Base-by-base conservation (phyloP, 805 yeast genomes). In the Kluyveromyces siamensis region DNA sequence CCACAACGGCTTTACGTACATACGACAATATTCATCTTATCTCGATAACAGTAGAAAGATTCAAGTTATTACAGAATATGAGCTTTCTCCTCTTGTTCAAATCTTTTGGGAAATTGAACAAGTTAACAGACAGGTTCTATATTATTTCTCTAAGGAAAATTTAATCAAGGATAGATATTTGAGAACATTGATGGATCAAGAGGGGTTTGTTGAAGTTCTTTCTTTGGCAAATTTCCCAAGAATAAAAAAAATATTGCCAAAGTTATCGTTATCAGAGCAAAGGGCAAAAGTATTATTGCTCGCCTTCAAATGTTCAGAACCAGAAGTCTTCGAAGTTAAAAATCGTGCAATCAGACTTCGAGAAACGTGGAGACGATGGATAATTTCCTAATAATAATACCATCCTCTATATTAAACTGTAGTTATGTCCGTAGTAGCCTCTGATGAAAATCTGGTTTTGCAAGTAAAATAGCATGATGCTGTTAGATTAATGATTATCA, bases 261-360 rank as follows among this genome's bases (percentile, higher is more conserved):
- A 33, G 30, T 33, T 43, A 19, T 7, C 17, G 19, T 16, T 43
- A n/a, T 8, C 39, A 6, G 45, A 43, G 16, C 45, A 43, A 43
- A 33, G 39, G 14, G 36, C 45, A 7, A 43, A 43, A 33, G 45
- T 43, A 10, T 27, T 43, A 2, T n/a, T 25, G 10, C 35, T 33
- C 36, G 38, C 45, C 5, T 16, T 43, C 19, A 43, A 18, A 33
- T 19, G 18, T 14, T 43, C 45, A 2, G 45, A 18, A 17, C 46
- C 46, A 10, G 46, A 44, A 13, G n/a, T 44, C 8, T 44, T 44
- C 36, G 46, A 44, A 8, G 35, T 44, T 11, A 13, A 18, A 16
- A 19, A 19, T 13, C 33, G 25, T 13, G 21, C 7, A 16, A 41
- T 44, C 11, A 44, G 46, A 37, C 25, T 44, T 10, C 7, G 41